A percentile compares a stretch with the other conserved stretches of the same genome.
Evolutionary conservation across 106 monocot species (phyloP).

Genomic region (Triglochin maritima): DNA sequence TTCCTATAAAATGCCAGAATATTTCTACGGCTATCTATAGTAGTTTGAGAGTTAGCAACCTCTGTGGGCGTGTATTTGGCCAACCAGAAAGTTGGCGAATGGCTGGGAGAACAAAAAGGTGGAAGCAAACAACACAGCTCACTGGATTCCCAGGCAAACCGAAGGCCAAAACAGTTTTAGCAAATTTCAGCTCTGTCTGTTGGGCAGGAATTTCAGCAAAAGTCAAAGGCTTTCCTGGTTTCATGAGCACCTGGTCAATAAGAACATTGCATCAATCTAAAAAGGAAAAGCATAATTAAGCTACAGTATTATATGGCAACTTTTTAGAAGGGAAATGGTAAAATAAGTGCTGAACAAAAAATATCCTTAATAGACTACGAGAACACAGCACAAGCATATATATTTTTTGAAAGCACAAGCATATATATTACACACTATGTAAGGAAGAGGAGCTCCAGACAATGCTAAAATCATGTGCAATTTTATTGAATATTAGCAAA

Average conservation of each 20-base stretch:
- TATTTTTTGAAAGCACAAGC: neutral
- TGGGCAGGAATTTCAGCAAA: conserved; percentile 54
- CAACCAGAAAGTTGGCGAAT: conserved; percentile 78
- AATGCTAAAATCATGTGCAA: no score
- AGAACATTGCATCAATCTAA: neutral
- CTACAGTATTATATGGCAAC: neutral
- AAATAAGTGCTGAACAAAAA: neutral
- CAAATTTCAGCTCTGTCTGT: conserved; percentile 10
- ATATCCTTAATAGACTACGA: neutral
- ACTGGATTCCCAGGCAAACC: conserved; percentile 99
- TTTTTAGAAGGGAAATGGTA: neutral
- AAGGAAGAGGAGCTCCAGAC: no score
- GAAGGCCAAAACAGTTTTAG: conserved; percentile 68
- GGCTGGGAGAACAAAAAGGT: conserved; percentile 83
- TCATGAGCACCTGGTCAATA: conserved; percentile 57
- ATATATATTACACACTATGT: neutral
- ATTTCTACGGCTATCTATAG: no score
- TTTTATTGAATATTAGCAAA: no score
- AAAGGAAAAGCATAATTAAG: neutral
- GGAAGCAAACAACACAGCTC: conserved; percentile 89
- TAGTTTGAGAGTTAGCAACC: conserved; percentile 23
- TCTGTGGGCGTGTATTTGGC: conserved; percentile 60
- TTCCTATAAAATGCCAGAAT: no score
- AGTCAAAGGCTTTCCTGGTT: conserved; percentile 94
- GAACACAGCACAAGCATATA: neutral